A percentile compares a stretch with the other conserved stretches of the same genome.
These are phyloP conservation scores for Apiotrichum mycotoxinovorans DNA, from an alignment of 1,284 basidiomycete genomes.

Conservation along the genomic window DNA sequence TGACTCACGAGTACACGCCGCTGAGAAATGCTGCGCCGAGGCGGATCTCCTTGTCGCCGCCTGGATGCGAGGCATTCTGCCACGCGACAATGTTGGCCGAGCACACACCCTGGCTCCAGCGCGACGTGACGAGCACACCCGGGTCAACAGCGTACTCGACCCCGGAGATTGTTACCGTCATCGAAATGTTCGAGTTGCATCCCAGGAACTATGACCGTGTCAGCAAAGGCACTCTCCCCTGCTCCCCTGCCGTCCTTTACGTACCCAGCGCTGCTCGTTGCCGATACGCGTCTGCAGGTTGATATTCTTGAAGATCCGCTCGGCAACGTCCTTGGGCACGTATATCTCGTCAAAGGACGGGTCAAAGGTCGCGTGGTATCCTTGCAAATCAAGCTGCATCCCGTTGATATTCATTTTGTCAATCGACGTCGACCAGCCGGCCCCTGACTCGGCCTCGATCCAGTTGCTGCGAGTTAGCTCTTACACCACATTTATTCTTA, in stretches of 20 bases:
- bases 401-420: slow-evolving; percentile 30
- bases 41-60: slow-evolving; percentile 35
- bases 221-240: no score
- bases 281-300: slow-evolving; percentile 17
- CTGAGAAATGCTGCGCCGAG: slow-evolving; percentile 46
- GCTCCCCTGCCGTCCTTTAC: no score
- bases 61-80: slow-evolving; percentile 36
- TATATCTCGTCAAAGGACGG: slow-evolving; percentile 43
- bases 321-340: slow-evolving; percentile 32
- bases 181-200: slow-evolving; percentile 36
- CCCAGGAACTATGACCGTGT: slow-evolving; percentile 48
- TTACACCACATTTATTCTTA: slow-evolving; percentile 18
- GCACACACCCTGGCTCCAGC: slow-evolving; percentile 28
- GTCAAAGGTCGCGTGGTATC: slow-evolving; percentile 36
- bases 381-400: slow-evolving; percentile 5
- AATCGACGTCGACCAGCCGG: slow-evolving; percentile 34
- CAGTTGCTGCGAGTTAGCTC: slow-evolving; percentile 35
- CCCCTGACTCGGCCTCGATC: slow-evolving; percentile 23
- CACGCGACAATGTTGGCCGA: slow-evolving; percentile 43
- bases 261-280: neutral
- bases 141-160: slow-evolving; percentile 33
- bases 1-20: slow-evolving; percentile 44
- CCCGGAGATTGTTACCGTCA: slow-evolving; percentile 31
- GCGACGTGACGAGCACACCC: slow-evolving; percentile 28
- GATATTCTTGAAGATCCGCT: slow-evolving; percentile 27